These are phyloP conservation scores for Sutorius eximius DNA, from an alignment of 1,284 basidiomycete species.

Conservation along the genomic window DNA sequence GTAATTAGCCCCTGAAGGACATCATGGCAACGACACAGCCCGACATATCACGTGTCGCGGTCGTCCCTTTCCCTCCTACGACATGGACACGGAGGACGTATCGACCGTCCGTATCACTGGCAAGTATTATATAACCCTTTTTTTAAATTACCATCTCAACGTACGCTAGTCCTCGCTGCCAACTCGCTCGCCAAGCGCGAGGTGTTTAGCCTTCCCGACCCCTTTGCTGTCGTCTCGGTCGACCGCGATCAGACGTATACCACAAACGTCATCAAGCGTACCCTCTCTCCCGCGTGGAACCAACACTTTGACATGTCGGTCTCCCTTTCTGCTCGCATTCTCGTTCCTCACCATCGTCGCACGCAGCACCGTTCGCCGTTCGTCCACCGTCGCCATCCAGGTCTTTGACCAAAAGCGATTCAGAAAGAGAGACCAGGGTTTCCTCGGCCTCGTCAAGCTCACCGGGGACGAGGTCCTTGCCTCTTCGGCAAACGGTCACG, in stretches of 20 bases:
- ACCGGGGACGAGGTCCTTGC: slow-evolving; percentile 27
- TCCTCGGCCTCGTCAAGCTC: slow-evolving; percentile 39
- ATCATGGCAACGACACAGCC: neutral
- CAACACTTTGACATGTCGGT: slow-evolving; percentile 89
- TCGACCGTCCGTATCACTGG: slow-evolving; percentile 30
- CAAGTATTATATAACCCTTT: neutral
- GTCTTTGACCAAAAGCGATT: slow-evolving; percentile 98
- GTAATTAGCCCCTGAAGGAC: slow-evolving; percentile 10
- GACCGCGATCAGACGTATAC: slow-evolving; percentile 95
- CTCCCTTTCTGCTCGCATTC: slow-evolving; percentile 3
- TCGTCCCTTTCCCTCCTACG: no score
- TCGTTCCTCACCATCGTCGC: slow-evolving; percentile 3
- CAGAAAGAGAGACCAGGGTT: slow-evolving; percentile 95
- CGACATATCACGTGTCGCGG: neutral
- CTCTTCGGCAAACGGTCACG: slow-evolving; percentile 30
- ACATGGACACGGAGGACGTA: slow-evolving; percentile 24
- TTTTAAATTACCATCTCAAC: neutral
- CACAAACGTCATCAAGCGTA: slow-evolving; percentile 82
- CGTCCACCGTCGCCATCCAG: slow-evolving; percentile 92
- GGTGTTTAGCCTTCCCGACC: slow-evolving; percentile 90
- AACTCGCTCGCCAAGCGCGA: slow-evolving; percentile 89
- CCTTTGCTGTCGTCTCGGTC: slow-evolving; percentile 94
- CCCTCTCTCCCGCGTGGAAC: slow-evolving; percentile 91
- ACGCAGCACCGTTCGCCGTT: slow-evolving; percentile 79
- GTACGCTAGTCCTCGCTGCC: slow-evolving; percentile 75